phyloP scores from a whole-genome alignment of 1,284 basidiomycete species.

The Vanrija pseudolonga region DNA sequence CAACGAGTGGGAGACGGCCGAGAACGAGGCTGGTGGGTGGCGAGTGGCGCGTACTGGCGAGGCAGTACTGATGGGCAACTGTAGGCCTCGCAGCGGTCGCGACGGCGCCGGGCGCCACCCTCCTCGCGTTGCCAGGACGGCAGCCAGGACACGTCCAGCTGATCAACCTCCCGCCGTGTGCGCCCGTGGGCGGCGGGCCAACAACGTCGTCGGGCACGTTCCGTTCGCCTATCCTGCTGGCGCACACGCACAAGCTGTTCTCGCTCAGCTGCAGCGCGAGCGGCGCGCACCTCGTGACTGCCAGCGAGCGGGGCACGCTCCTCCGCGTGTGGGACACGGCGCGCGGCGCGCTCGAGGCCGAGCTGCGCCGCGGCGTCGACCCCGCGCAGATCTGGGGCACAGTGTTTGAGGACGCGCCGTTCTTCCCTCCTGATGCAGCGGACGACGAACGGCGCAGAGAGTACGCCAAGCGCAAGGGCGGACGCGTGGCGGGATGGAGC shows the following conservation, averaged over 20 bases:
- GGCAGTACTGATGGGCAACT: neutral
- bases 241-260: constrained; percentile 75
- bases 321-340: constrained; percentile 82
- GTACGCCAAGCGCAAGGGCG: constrained; percentile 26
- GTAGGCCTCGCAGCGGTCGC: constrained; percentile 79
- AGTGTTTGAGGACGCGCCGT: constrained; percentile 41
- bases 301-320: constrained; percentile 78
- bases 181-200: constrained; percentile 5
- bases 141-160: constrained; percentile 89
- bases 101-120: constrained; percentile 67
- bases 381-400: constrained; percentile 89
- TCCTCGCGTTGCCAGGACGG: constrained; percentile 80
- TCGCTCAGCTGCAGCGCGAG: constrained; percentile 72
- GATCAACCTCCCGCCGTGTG: constrained; percentile 76
- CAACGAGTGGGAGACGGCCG: constrained; percentile 83
- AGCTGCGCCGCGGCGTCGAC: constrained; percentile 82
- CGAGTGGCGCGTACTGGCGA: neutral
- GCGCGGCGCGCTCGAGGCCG: constrained; percentile 70
- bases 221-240: constrained; percentile 68
- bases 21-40: constrained; percentile 72
- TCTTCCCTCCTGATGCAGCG: neutral
- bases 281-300: constrained; percentile 77
- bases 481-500: constrained; percentile 58
- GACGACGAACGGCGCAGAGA: constrained; percentile 68
- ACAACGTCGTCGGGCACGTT: constrained; percentile 22